Conservation (phyloP, 2,329 filamentous ascomycete species). For the Aspergillus sergii region DNA sequence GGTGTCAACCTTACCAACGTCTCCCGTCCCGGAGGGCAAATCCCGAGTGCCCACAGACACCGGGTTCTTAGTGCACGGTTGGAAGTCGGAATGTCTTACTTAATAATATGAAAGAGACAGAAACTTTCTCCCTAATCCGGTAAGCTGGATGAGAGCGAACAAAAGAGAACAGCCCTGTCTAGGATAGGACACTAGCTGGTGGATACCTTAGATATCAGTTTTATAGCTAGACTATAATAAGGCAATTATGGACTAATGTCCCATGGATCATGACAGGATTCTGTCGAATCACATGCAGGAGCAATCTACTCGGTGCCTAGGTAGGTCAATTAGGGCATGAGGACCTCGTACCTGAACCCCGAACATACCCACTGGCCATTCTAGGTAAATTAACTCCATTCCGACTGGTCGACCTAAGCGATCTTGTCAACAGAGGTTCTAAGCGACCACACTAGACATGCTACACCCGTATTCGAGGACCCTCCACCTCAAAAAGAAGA, state of each 20-base stretch:
- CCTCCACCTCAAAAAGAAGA: neutral
- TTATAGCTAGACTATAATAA: neutral
- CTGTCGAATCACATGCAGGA: neutral
- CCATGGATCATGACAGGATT: neutral
- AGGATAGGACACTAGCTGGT: neutral
- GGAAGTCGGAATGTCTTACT: neutral
- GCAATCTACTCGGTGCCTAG: neutral
- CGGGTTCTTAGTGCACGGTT: neutral
- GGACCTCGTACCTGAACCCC: neutral
- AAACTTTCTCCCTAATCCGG: neutral
- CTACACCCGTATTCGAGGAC: neutral
- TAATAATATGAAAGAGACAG: neutral
- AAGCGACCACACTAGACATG: neutral
- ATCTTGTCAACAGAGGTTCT: neutral
- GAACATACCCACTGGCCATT: neutral
- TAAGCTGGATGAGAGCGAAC: neutral
- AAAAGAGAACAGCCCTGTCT: neutral
- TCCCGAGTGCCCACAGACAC: neutral
- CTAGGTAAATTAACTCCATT: neutral
- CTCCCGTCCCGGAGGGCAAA: neutral
- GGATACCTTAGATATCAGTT: neutral
- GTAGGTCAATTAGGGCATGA: neutral
- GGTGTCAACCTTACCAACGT: neutral
- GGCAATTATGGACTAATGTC: neutral
- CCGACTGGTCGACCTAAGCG: neutral